phyloP scores from a whole-genome alignment of 2,329 filamentous ascomycete genomes.

The Rachicladosporium sp. region DNA sequence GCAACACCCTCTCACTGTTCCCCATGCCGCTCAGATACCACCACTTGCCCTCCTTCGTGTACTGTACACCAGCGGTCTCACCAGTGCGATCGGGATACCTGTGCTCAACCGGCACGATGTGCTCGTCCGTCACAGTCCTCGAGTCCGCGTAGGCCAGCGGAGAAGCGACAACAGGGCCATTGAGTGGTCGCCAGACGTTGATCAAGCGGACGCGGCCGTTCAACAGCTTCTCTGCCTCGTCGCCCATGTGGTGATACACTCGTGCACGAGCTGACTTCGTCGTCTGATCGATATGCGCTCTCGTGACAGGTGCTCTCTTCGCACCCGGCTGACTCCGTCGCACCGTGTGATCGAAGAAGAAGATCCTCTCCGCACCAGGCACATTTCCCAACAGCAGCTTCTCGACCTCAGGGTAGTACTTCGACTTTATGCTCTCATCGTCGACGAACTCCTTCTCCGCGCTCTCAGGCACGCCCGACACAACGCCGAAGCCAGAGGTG shows the following conservation, averaged over 20 bases:
- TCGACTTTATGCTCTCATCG: conserved; percentile 53
- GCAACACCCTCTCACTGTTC: conserved; percentile 41
- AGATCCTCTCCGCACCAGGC: conserved; percentile 51
- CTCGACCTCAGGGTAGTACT: conserved; percentile 82
- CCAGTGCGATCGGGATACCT: conserved; percentile 59
- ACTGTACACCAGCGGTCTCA: conserved; percentile 58
- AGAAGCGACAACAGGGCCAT: conserved; percentile 43
- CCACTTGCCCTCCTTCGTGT: conserved; percentile 55
- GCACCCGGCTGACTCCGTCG: conserved; percentile 51
- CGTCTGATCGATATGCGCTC: conserved; percentile 79
- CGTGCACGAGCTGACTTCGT: conserved; percentile 51
- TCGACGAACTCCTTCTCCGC: conserved; percentile 50
- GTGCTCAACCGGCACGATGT: conserved; percentile 62
- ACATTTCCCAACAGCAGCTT: conserved; percentile 54
- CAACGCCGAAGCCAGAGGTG: conserved; percentile 59
- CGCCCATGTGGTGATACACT: conserved; percentile 53
- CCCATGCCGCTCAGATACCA: conserved; percentile 71
- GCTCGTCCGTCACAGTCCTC: conserved; percentile 42
- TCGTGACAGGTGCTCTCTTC: conserved; percentile 54
- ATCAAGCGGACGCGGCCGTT: conserved; percentile 65
- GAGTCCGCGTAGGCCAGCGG: conserved; percentile 49
- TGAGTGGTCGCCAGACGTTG: conserved; percentile 68
- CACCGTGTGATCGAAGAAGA: conserved; percentile 82
- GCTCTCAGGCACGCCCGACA: conserved; percentile 44
- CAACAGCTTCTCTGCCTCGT: conserved; percentile 55